Evolutionary conservation across 805 yeast species (phyloP).

Genomic region (Kodamaea sagamina): DNA sequence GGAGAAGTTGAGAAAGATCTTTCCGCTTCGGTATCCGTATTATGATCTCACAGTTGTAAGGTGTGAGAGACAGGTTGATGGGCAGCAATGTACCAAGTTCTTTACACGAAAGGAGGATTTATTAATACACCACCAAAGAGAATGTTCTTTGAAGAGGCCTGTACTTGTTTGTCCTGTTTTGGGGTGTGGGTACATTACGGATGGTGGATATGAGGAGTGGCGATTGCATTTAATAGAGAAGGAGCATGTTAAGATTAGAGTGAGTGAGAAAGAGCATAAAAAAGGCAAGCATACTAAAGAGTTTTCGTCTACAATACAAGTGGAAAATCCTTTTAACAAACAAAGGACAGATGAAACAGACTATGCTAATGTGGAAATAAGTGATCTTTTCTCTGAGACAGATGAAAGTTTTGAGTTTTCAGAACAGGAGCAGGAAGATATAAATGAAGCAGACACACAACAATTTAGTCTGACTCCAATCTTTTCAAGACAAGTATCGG

Average conservation of each 20-base stretch:
- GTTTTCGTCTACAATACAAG: too few relatives aligned
- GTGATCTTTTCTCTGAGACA: slow-evolving; percentile 10
- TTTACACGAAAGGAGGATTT: slow-evolving; percentile 22
- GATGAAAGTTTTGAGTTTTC: slow-evolving; percentile 1
- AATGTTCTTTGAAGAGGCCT: slow-evolving; percentile 34
- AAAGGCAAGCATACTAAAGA: too few relatives aligned
- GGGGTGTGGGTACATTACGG: slow-evolving; percentile 44
- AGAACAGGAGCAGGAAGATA: background rate
- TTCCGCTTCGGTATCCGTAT: slow-evolving; percentile 26
- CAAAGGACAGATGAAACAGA: slow-evolving; percentile 2
- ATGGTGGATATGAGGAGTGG: slow-evolving; percentile 31
- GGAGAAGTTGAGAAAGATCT: slow-evolving; percentile 15
- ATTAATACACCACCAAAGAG: slow-evolving; percentile 18
- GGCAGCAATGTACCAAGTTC: slow-evolving; percentile 23
- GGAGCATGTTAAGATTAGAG: slow-evolving; percentile 17
- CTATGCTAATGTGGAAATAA: slow-evolving; percentile 4
- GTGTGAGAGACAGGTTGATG: slow-evolving; percentile 3
- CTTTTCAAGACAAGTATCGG: background rate
- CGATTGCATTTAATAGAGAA: slow-evolving; percentile 27
- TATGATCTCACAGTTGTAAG: slow-evolving; percentile 17
- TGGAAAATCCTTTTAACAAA: too few relatives aligned
- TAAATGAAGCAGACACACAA: too few relatives aligned
- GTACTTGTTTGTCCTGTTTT: slow-evolving; percentile 39
- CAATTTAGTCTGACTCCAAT: slow-evolving; percentile 1
- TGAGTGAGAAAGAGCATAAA: background rate